phyloP scores from a whole-genome alignment of 495 filamentous ascomycete genomes.

The Hypoxylon trugodes region DNA sequence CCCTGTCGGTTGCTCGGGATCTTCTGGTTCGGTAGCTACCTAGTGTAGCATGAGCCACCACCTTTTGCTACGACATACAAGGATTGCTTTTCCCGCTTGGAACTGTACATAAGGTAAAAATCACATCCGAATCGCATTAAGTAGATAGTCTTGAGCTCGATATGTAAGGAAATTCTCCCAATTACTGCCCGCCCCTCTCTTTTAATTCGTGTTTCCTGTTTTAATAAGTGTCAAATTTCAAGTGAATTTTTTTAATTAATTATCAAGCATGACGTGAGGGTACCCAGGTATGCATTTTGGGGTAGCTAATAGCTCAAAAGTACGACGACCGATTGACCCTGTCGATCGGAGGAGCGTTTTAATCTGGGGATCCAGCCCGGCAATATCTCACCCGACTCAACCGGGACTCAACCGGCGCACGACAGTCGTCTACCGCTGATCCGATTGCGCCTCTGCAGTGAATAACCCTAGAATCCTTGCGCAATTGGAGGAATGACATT shows the following conservation, averaged over 20 bases:
- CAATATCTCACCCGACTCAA: slow-evolving; percentile 11
- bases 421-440: slow-evolving; percentile 16
- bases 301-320: background rate
- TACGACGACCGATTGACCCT: slow-evolving; percentile 3
- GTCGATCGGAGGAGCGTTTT: slow-evolving; percentile 11
- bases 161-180: background rate
- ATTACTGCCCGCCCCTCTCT: background rate
- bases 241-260: background rate
- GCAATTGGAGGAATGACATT: slow-evolving; percentile 14
- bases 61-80: background rate
- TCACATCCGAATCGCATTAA: background rate
- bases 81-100: background rate
- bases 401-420: slow-evolving; percentile 1
- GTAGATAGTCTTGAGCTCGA: background rate
- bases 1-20: slow-evolving; percentile 29
- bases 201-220: too few relatives aligned
- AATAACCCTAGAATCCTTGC: slow-evolving; percentile 3
- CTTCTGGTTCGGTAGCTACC: slow-evolving; percentile 17
- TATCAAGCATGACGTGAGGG: slow-evolving; percentile 1
- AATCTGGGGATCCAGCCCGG: slow-evolving; percentile 22
- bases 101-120: background rate
- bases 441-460: slow-evolving; percentile 17
- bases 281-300: background rate
- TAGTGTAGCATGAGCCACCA: slow-evolving; percentile 12
- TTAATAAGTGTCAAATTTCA: background rate